Evolutionary conservation across 257 asterid species (phyloP), one percentile per base, ranked within the genome.

Genomic region (Solanum megistacrolobum): DNA sequence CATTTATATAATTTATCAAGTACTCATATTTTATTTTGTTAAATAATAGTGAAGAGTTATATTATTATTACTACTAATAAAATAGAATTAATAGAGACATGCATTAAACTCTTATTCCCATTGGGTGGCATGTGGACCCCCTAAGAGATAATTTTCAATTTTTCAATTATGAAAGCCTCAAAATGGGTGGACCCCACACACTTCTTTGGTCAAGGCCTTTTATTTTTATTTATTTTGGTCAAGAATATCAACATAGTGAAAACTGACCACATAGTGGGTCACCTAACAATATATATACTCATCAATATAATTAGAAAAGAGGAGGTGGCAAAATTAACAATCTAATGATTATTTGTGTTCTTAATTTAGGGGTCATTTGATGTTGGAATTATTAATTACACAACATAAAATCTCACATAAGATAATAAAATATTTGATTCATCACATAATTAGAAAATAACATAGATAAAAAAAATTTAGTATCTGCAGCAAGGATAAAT

Each of bases 211-310:
- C 85, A 81, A 79, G 16, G 39, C 2, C 1, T 16, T 41, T 25
- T 11, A 1, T 6, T 25, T 60, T 68, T 69, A 4, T n/a, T 58
- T 58, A 20, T 7, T 27, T 75, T 34, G 69, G 89, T 87, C 62
- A 87, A 87, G 78, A 84, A 31, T 75, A 87, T 84, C 85, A 87
- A 84, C 55, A 48, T 62, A 36, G 85, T 84, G 85, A 89, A 83
- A 83, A 83, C 29, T 48, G 84, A 85, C 87, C 83, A 86, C 74
- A 65, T 48, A 69, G 88, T 83, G 83, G 89, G 78, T 83, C 89
- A 89, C 91, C 89, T 7, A 48, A 66, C 73, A 29, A 66, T 34
- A 27, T 58, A 58, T 83, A 20, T 6, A 52, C 76, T 87, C 32
- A n/a, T 78, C 84, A 31, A 66, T 76, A 21, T 66, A 23, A 32